Percentiles rank a stretch among this genome's conserved stretches.
phyloP scores from a whole-genome alignment of 768 basidiomycete genomes.

The Hortiboletus campestris region DNA sequence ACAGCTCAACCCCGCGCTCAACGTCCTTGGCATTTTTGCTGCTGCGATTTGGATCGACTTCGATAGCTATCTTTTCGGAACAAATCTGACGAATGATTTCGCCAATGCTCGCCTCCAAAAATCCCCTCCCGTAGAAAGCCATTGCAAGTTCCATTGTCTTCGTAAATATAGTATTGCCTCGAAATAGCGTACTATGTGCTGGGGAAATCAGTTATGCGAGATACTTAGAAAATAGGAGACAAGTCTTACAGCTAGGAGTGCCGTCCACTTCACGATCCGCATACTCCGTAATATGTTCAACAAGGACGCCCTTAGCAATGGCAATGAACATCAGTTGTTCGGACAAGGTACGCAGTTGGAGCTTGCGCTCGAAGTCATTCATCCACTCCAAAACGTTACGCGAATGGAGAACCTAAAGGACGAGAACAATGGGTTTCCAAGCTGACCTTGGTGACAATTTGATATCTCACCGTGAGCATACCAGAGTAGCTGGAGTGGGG shows the following conservation, averaged over 20 bases:
- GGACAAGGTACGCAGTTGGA: slow-evolving; percentile 64
- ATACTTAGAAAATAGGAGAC: not conserved
- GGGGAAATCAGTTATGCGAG: slow-evolving; percentile 1
- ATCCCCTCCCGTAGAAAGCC: slow-evolving; percentile 75
- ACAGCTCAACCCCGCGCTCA: slow-evolving; percentile 63
- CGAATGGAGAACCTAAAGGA: slow-evolving; percentile 38
- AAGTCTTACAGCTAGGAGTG: slow-evolving; percentile 57
- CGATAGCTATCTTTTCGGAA: slow-evolving; percentile 71
- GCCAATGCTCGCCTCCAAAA: slow-evolving; percentile 81
- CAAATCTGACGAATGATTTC: slow-evolving; percentile 65
- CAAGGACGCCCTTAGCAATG: slow-evolving; percentile 59
- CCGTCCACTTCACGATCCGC: slow-evolving; percentile 70
- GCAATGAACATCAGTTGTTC: slow-evolving; percentile 66
- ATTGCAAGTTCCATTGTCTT: slow-evolving; percentile 80
- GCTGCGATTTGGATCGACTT: slow-evolving; percentile 75
- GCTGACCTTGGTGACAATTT: not conserved
- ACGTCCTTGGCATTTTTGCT: slow-evolving; percentile 59
- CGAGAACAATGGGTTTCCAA: not conserved
- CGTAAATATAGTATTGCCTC: slow-evolving; percentile 64
- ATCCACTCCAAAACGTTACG: slow-evolving; percentile 77
- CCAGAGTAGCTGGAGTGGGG: slow-evolving; percentile 60
- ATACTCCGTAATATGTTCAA: slow-evolving; percentile 68
- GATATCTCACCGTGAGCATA: slow-evolving; percentile 53
- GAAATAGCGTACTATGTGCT: slow-evolving; percentile 79
- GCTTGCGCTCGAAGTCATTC: slow-evolving; percentile 61